Percentiles rank a stretch among this genome's conserved stretches.
Conservation (phyloP, 306 rosid species). For the Pachyrhizus erosus region DNA sequence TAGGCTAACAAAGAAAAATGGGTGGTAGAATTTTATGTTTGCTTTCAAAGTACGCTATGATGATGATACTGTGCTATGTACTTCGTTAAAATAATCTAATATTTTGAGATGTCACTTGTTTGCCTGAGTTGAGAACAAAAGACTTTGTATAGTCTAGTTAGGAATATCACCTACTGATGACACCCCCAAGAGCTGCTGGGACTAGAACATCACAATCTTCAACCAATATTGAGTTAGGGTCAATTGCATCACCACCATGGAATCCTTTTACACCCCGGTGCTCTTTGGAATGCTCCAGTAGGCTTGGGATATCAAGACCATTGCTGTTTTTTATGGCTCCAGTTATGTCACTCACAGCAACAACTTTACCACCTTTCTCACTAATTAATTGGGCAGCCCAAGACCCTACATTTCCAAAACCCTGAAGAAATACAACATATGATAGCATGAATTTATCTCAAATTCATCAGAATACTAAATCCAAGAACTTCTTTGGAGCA, state of each 20-base stretch:
- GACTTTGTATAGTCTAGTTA: not conserved
- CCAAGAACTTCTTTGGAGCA: not conserved
- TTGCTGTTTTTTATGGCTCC: slow-evolving; percentile 90
- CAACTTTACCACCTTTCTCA: slow-evolving; percentile 84
- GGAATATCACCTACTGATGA: slow-evolving; percentile 75
- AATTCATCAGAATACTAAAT: not conserved
- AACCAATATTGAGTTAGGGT: slow-evolving; percentile 69
- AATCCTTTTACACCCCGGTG: slow-evolving; percentile 75
- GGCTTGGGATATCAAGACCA: slow-evolving; percentile 83
- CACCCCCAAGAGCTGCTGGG: slow-evolving; percentile 99
- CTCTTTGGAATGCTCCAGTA: slow-evolving; percentile 69
- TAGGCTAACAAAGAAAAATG: not conserved
- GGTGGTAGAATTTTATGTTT: not conserved
- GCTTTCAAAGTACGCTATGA: slow-evolving; percentile 8
- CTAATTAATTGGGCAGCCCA: slow-evolving; percentile 91
- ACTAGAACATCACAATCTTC: slow-evolving; percentile 92
- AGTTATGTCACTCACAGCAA: slow-evolving; percentile 90
- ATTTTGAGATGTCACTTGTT: not conserved
- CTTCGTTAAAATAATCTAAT: not conserved
- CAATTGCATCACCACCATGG: slow-evolving; percentile 71
- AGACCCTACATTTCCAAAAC: slow-evolving; percentile 97
- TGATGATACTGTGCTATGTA: not conserved
- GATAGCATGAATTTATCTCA: not conserved
- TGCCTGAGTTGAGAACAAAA: not conserved
- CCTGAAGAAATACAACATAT: slow-evolving; percentile 55